phyloP scores from a whole-genome alignment of 768 basidiomycete species.

The Dioszegia crocea region DNA sequence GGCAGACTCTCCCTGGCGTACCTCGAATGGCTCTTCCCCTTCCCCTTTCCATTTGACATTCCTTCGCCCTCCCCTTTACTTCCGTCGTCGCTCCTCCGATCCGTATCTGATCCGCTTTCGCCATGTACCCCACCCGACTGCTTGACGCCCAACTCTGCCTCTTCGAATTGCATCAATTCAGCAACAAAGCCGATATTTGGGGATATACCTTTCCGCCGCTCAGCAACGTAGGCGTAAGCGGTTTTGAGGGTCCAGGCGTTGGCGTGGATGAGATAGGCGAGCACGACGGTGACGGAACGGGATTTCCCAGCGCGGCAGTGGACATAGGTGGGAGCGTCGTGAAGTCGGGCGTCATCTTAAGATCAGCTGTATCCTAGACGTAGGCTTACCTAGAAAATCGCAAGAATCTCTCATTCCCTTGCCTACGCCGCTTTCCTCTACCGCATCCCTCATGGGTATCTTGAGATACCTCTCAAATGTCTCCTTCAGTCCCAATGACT shows the following conservation, averaged over 20 bases:
- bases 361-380: neutral
- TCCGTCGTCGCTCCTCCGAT: conserved; percentile 22
- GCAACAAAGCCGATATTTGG: conserved; percentile 98
- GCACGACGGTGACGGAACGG: conserved; percentile 90
- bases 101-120: conserved; percentile 34
- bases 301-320: conserved; percentile 97
- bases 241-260: conserved; percentile 93
- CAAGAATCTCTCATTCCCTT: conserved; percentile 79
- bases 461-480: conserved; percentile 78
- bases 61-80: conserved; percentile 35
- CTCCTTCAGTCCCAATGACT: conserved; percentile 64
- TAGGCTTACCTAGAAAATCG: conserved; percentile 69
- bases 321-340: conserved; percentile 84
- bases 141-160: conserved; percentile 75
- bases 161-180: conserved; percentile 94
- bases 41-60: conserved; percentile 53
- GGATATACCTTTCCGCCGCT: conserved; percentile 87
- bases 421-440: conserved; percentile 86
- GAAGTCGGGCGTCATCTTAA: conserved; percentile 83
- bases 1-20: conserved; percentile 74
- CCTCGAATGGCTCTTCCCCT: conserved; percentile 58
- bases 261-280: conserved; percentile 94
- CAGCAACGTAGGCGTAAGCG: conserved; percentile 86
- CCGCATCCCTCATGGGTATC: conserved; percentile 90
- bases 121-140: conserved; percentile 39